These are phyloP conservation scores for Phyllosticta citrichinensis DNA, from an alignment of 2,329 filamentous ascomycete species.

Conservation along the genomic window DNA sequence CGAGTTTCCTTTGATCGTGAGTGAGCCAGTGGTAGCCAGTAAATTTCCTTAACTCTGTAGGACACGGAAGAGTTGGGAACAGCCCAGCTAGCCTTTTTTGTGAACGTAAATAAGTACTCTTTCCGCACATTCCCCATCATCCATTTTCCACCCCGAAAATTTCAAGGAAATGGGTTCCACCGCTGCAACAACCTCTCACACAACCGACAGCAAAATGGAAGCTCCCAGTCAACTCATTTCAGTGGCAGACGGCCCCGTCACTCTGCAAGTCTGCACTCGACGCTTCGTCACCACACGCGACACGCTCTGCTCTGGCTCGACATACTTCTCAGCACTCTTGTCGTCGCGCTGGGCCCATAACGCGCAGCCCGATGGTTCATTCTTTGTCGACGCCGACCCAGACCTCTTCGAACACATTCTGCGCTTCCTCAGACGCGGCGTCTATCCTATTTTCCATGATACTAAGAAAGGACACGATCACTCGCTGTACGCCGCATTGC, in stretches of 20 bases:
- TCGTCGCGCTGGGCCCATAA: slow-evolving; percentile 15
- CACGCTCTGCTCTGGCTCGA: slow-evolving; percentile 15
- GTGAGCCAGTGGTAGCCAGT: too few species aligned
- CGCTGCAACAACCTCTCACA: neutral
- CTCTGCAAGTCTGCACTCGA: neutral
- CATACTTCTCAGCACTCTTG: slow-evolving; percentile 17
- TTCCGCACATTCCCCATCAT: too few species aligned
- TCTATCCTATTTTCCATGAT: slow-evolving; percentile 27
- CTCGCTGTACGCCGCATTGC: slow-evolving; percentile 20
- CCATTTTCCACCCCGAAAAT: neutral
- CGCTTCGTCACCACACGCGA: slow-evolving; percentile 14
- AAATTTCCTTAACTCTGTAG: too few species aligned
- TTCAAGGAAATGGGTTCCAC: neutral
- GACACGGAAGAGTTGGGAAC: too few species aligned
- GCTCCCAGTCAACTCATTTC: neutral
- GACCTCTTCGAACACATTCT: slow-evolving; percentile 27
- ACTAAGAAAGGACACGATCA: slow-evolving; percentile 21
- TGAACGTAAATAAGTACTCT: too few species aligned
- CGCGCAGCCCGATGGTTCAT: slow-evolving; percentile 18
- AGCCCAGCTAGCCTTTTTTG: too few species aligned
- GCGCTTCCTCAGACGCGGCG: slow-evolving; percentile 23
- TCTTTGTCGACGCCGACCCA: slow-evolving; percentile 29
- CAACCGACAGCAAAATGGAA: neutral
- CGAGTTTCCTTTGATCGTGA: too few species aligned
- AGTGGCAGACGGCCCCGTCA: neutral